Base-by-base conservation (phyloP, 2,329 filamentous ascomycete species). In the Didymella sp. region DNA sequence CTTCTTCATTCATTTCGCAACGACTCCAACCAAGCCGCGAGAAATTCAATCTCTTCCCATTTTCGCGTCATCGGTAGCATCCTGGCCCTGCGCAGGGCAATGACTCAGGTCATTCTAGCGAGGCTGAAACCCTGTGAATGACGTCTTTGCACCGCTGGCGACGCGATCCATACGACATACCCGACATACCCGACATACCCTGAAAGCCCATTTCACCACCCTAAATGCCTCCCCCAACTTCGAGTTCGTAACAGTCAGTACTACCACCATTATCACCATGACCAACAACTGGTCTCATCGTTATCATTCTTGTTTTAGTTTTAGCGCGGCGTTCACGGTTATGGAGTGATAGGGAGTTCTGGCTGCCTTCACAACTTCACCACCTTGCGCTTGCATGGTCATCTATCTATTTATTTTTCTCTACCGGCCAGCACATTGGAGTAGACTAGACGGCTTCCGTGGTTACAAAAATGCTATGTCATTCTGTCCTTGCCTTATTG, bases 261-360 rank as follows among this genome's bases (percentile, higher is more conserved):
- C 25, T 21, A 21, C 27, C 17, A 31, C 42, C 27, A 45, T n/a
- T 24, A 28, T 11, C 7, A 28, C 24, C 12, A 19, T 7, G 9
- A 22, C n/a, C 15, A 27, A 25, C 41, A 27, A 30, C 24, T n/a
- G 15, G 24, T 25, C 11, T 30, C 21, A 4, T 42, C 17, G 38
- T 43, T 25, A 7, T 38, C 31, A 24, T 35, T 45, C 3, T 17
- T 46, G 9, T 22, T 51, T 28, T 41, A 33, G 22, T 4, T 51
- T 57, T 57, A 57, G 54, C 54, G 54, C 37, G 54, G 54, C 54
- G 54, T 57, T 56, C 24, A 51, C 24, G 54, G 48, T 47, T 9
- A 57, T 22, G 42, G 42, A 24, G 53, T 40, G 35, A 22, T 13
- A 24, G 40, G 38, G 45, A 17, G 33, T 50, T 46, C 27, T 21